Conservation (phyloP, 495 filamentous ascomycete species). For the Delitschia confertaspora region DNA sequence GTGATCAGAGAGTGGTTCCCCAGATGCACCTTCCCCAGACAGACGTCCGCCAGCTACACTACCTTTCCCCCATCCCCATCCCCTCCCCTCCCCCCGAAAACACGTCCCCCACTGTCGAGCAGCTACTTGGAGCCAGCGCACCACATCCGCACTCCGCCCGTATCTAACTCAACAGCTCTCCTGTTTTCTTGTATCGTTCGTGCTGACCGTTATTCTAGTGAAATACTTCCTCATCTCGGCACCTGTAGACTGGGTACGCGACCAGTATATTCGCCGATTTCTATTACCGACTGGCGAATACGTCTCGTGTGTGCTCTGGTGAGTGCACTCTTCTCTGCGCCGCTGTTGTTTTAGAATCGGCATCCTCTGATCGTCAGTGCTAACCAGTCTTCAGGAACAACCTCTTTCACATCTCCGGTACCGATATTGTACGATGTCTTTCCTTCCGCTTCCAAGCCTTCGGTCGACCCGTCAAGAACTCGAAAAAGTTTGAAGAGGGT, state of each 20-base stretch:
- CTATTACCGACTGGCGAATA: conserved; percentile 96
- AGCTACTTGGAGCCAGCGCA: too few relatives aligned
- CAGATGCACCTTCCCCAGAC: background rate
- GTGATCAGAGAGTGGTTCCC: background rate
- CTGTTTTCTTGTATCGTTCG: conserved; percentile 15
- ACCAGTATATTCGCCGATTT: conserved; percentile 94
- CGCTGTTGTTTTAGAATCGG: background rate
- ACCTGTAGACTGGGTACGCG: conserved; percentile 92
- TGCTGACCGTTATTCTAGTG: conserved; percentile 48
- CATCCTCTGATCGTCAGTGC: too few relatives aligned
- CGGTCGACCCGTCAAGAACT: conserved; percentile 96
- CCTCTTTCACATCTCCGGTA: conserved; percentile 97
- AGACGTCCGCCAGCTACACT: too few relatives aligned
- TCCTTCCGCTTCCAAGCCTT: conserved; percentile 98
- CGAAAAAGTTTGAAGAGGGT: conserved; percentile 98
- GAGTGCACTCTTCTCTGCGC: conserved; percentile 32
- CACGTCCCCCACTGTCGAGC: conserved; percentile 3
- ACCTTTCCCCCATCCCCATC: too few relatives aligned
- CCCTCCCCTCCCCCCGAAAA: too few relatives aligned
- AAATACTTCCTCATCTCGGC: conserved; percentile 99
- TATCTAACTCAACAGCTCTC: conserved; percentile 12
- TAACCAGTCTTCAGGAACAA: conserved; percentile 64
- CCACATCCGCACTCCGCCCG: background rate
- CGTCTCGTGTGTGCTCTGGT: conserved; percentile 96
- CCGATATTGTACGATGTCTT: conserved; percentile 95